Conservation (phyloP, 1,139 yeast species). For the Zygoascus hellenicus region DNA sequence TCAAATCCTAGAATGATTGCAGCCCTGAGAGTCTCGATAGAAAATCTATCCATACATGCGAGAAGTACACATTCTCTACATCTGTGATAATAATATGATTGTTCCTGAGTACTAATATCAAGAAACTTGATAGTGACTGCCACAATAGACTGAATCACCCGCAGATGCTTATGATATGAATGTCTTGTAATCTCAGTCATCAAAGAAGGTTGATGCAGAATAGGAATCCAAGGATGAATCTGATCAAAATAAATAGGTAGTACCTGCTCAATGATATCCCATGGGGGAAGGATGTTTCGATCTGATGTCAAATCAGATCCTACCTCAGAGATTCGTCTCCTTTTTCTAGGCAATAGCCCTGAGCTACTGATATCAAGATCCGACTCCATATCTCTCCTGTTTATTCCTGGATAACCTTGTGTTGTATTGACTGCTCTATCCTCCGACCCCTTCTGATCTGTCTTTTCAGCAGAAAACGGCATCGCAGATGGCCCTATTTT, state of each 20-base stretch:
- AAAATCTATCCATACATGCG: constrained; percentile 21
- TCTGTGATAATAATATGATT: constrained; percentile 12
- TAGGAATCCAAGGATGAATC: constrained; percentile 15
- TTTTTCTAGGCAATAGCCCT: background rate
- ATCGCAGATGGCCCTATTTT: background rate
- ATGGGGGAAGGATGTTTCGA: constrained; percentile 10
- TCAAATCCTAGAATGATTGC: constrained; percentile 24
- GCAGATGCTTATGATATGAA: constrained; percentile 5
- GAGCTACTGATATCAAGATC: too few relatives aligned
- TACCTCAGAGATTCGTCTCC: background rate
- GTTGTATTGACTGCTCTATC: background rate
- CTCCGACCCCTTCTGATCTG: background rate
- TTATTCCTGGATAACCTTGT: too few relatives aligned
- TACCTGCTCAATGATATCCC: constrained; percentile 4
- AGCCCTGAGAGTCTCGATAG: constrained; percentile 25
- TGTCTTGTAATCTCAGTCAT: constrained; percentile 1
- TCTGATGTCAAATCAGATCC: constrained; percentile 2
- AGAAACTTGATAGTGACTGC: constrained; percentile 21
- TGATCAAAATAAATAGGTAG: constrained; percentile 12
- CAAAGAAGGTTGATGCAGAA: constrained; percentile 10
- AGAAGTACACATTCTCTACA: constrained; percentile 20
- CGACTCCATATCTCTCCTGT: too few relatives aligned
- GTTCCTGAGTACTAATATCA: constrained; percentile 9
- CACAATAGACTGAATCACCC: constrained; percentile 21
- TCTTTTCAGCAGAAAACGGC: background rate